phyloP scores from a whole-genome alignment of 768 basidiomycete species.

The Trametes cinnabarina region DNA sequence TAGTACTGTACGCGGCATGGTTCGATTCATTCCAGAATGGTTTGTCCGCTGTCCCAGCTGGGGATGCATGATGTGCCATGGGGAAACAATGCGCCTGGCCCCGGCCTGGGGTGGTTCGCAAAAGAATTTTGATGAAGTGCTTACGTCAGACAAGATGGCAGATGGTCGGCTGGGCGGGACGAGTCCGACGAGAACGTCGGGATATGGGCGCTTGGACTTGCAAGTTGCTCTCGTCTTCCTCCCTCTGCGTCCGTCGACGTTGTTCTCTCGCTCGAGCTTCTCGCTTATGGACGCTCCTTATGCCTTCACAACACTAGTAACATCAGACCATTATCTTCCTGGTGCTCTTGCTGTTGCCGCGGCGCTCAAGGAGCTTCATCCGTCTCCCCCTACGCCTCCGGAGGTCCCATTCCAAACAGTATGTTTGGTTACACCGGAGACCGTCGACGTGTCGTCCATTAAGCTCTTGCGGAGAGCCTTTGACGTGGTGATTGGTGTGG shows the following conservation, averaged over 20 bases:
- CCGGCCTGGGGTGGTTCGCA: background rate
- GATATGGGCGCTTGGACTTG: constrained; percentile 1
- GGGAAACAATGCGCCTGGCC: background rate
- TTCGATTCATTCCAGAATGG: background rate
- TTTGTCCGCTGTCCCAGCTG: background rate
- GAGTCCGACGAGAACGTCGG: constrained; percentile 4
- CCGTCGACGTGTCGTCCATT: constrained; percentile 79
- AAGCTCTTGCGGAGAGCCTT: constrained; percentile 78
- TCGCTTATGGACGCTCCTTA: constrained; percentile 57
- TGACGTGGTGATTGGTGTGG: constrained; percentile 87
- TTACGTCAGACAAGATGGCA: constrained; percentile 15
- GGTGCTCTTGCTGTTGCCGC: constrained; percentile 87
- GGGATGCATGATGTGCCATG: constrained; percentile 8
- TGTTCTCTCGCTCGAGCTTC: constrained; percentile 10
- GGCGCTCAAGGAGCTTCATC: constrained; percentile 80
- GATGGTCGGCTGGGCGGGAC: constrained; percentile 15
- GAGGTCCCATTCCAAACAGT: constrained; percentile 75
- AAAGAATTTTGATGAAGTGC: constrained; percentile 2
- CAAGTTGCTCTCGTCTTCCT: constrained; percentile 13
- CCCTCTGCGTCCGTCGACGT: constrained; percentile 22
- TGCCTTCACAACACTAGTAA: constrained; percentile 91
- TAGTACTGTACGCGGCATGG: too few species aligned
- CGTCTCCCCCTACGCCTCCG: constrained; percentile 51
- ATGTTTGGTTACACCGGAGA: constrained; percentile 93
- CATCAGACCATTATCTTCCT: constrained; percentile 89